These are phyloP conservation scores for Pneumocystis oryctolagi DNA, from an alignment of 1,139 yeast species.

Conservation along the genomic window DNA sequence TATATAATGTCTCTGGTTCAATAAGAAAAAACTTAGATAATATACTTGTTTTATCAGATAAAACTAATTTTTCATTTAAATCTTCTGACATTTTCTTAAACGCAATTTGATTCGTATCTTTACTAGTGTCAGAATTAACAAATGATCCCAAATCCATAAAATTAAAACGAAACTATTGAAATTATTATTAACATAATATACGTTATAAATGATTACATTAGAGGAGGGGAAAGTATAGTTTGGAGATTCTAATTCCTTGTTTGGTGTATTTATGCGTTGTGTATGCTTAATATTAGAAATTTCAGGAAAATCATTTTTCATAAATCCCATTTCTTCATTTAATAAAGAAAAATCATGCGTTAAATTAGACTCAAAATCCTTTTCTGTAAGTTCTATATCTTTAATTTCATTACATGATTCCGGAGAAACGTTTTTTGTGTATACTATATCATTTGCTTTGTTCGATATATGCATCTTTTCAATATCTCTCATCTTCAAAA, in stretches of 20 bases:
- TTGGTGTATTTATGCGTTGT: background rate
- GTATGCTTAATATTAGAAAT: background rate
- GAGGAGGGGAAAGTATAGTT: background rate
- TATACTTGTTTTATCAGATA: background rate
- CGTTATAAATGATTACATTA: background rate
- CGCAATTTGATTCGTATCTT: background rate
- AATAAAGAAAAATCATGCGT: background rate
- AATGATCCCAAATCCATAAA: background rate
- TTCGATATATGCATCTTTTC: background rate
- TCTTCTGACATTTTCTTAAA: no score
- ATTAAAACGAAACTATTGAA: background rate
- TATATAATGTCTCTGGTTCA: slow-evolving; percentile 20
- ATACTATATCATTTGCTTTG: background rate
- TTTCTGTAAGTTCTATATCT: background rate
- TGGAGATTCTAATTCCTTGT: background rate
- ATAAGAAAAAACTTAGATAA: slow-evolving; percentile 17
- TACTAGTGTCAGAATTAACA: background rate
- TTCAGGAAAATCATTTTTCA: background rate
- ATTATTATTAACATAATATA: background rate
- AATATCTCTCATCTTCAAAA: background rate
- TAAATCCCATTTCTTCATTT: background rate
- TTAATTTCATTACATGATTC: background rate
- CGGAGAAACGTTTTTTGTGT: background rate
- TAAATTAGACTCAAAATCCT: background rate
- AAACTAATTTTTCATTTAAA: background rate